These are phyloP conservation scores for Naegleria fowleri DNA, from an alignment of 208 protist species.

Conservation along the genomic window DNA sequence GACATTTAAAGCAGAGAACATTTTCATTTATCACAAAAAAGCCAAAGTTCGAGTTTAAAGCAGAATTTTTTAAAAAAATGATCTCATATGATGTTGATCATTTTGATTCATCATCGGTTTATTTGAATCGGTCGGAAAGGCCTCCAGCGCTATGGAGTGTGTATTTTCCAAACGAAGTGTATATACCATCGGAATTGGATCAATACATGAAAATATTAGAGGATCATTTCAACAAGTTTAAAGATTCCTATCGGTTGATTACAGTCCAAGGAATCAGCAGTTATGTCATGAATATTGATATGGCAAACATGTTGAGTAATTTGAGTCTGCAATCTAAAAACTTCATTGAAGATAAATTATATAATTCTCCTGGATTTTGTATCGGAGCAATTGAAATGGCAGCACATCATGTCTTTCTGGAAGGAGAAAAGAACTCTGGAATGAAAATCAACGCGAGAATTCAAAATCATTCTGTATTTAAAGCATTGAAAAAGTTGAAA, in stretches of 20 bases:
- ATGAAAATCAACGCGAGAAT: not conserved
- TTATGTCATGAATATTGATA: not conserved
- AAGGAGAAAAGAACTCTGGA: not conserved
- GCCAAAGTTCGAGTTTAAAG: not conserved
- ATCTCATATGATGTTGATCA: not conserved
- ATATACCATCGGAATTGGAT: not conserved
- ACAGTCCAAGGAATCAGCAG: not conserved
- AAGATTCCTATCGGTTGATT: not conserved
- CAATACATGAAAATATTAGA: slow-evolving; percentile 2
- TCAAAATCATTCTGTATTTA: not conserved
- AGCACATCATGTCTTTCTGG: not conserved
- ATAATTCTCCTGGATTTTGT: not conserved
- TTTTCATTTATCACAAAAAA: too few species aligned
- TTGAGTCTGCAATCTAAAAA: not conserved
- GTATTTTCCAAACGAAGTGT: not conserved
- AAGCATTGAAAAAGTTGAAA: not conserved
- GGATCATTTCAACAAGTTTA: not conserved
- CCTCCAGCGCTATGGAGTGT: not conserved
- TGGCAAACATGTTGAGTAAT: not conserved
- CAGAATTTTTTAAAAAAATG: not conserved
- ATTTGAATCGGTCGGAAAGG: not conserved
- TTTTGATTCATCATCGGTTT: not conserved
- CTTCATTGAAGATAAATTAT: not conserved
- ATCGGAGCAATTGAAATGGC: not conserved
- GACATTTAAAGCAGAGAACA: too few species aligned